Percentiles rank a stretch among this genome's conserved stretches.
phyloP scores from a whole-genome alignment of 1,284 basidiomycete species.

The Cutaneotrichosporon sp. region DNA sequence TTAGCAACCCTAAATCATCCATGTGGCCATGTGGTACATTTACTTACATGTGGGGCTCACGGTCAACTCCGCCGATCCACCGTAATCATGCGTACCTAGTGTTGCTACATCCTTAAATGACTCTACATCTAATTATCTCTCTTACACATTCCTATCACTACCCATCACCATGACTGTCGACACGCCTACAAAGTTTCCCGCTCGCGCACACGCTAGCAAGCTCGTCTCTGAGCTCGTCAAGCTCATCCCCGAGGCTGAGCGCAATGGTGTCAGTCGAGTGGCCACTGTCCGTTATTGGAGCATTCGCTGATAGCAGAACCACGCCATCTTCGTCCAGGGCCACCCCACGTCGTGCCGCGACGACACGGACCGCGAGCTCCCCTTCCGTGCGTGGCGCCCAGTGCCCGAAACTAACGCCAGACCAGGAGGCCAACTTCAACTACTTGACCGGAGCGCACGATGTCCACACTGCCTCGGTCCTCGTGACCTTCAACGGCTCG shows the following conservation, averaged over 20 bases:
- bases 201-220: conserved; percentile 46
- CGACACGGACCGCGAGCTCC: conserved; percentile 83
- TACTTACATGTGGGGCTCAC: conserved; percentile 2
- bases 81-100: too few relatives aligned
- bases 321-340: conserved; percentile 53
- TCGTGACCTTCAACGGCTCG: conserved; percentile 60
- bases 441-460: conserved; percentile 73
- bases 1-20: background rate
- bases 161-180: conserved; percentile 14
- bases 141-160: background rate
- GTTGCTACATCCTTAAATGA: background rate
- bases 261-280: conserved; percentile 32
- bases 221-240: conserved; percentile 39
- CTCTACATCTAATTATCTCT: background rate
- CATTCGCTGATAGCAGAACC: conserved; percentile 28
- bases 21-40: background rate
- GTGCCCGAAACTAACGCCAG: conserved; percentile 23
- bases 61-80: conserved; percentile 5
- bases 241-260: conserved; percentile 31
- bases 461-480: conserved; percentile 66
- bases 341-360: conserved; percentile 64
- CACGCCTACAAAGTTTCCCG: conserved; percentile 37
- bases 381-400: conserved; percentile 60
- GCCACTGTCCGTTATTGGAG: background rate
- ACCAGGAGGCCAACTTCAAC: conserved; percentile 79